A percentile compares a stretch with the other conserved stretches of the same genome.
These are phyloP conservation scores for Suillus occidentalis DNA, from an alignment of 768 basidiomycete genomes.

Conservation along the genomic window DNA sequence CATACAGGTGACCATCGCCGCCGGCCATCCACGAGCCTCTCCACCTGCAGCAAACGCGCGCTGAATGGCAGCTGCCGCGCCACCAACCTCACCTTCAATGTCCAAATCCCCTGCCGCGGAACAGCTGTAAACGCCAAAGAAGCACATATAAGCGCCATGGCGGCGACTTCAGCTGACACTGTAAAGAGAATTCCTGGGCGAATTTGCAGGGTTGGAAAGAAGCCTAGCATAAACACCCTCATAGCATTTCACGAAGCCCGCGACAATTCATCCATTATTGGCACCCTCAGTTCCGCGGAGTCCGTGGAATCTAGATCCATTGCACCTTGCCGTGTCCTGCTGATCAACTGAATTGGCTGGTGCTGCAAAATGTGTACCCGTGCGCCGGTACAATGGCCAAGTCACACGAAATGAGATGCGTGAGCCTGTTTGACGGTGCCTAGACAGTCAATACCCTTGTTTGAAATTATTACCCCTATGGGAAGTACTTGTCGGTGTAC, in stretches of 20 bases:
- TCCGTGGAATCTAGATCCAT: neutral
- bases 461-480: neutral
- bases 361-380: neutral
- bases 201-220: conserved; percentile 2
- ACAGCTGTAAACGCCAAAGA: neutral
- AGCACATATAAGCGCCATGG: neutral
- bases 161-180: neutral
- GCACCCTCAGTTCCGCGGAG: conserved; percentile 1
- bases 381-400: neutral
- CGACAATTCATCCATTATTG: neutral
- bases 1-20: neutral
- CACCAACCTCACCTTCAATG: no score
- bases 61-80: neutral
- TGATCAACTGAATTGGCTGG: neutral
- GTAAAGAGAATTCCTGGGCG: neutral
- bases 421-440: neutral
- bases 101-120: neutral
- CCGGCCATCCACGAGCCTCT: neutral
- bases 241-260: neutral
- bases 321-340: neutral
- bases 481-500: neutral
- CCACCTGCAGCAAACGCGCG: no score
- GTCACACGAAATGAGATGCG: conserved; percentile 1
- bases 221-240: neutral
- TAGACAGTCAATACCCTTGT: neutral